phyloP scores from a whole-genome alignment of 495 filamentous ascomycete species.

The Annulohypoxylon moriforme region DNA sequence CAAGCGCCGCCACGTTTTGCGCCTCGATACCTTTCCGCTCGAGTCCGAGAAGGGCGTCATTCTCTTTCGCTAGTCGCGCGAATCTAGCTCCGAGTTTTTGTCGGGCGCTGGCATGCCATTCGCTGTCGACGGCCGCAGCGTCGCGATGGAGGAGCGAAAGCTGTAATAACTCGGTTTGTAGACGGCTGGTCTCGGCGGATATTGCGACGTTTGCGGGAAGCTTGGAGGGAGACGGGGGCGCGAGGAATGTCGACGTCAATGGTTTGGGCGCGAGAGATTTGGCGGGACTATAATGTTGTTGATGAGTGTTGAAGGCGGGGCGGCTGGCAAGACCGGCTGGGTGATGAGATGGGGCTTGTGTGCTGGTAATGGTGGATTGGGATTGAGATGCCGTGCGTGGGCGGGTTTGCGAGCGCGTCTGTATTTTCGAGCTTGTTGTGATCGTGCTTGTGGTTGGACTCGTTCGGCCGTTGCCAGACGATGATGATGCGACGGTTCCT shows the following conservation, averaged over 20 bases:
- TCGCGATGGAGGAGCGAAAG: slow-evolving; percentile 73
- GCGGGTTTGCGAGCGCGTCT: slow-evolving; percentile 37
- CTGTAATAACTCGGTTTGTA: slow-evolving; percentile 80
- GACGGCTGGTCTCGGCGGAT: slow-evolving; percentile 68
- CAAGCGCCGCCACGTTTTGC: slow-evolving; percentile 53
- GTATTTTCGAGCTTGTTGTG: slow-evolving; percentile 26
- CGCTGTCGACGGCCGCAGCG: slow-evolving; percentile 44
- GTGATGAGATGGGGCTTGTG: slow-evolving; percentile 14
- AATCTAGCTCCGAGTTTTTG: slow-evolving; percentile 55
- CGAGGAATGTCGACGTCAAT: slow-evolving; percentile 64
- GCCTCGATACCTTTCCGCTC: slow-evolving; percentile 52
- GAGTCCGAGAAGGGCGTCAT: slow-evolving; percentile 45
- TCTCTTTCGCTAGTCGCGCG: slow-evolving; percentile 47
- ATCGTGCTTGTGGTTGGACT: slow-evolving; percentile 42
- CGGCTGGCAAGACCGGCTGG: slow-evolving; percentile 48
- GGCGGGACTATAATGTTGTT: slow-evolving; percentile 76
- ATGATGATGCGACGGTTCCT: slow-evolving; percentile 24
- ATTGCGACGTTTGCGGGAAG: slow-evolving; percentile 63
- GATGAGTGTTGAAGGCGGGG: slow-evolving; percentile 72
- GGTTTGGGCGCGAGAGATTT: slow-evolving; percentile 68
- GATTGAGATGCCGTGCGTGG: slow-evolving; percentile 31
- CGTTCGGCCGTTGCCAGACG: slow-evolving; percentile 32
- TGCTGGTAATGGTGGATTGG: slow-evolving; percentile 14
- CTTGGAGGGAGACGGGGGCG: slow-evolving; percentile 63
- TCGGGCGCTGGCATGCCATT: slow-evolving; percentile 63